Evolutionary conservation across 108 stramenopile genomes (phyloP).

Genomic region (Fragilaria crotonensis): DNA sequence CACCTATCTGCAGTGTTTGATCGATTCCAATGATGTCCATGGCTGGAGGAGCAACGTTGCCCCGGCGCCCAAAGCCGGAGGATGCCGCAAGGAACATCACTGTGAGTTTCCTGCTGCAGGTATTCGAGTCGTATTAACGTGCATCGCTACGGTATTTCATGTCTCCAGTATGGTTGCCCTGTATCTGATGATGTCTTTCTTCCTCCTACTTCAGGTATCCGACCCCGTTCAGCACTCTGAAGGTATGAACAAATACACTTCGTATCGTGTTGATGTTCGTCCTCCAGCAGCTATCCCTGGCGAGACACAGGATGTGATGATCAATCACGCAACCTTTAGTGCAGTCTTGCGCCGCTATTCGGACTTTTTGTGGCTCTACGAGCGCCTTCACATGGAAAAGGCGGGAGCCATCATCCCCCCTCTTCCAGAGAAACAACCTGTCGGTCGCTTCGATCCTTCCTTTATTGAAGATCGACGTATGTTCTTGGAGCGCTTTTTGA

Average conservation of each 20-base stretch:
- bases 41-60: slow-evolving; percentile 7
- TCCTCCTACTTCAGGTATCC: slow-evolving; percentile 43
- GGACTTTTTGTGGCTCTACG: slow-evolving; percentile 95
- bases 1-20: no score
- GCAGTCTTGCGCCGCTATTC: slow-evolving; percentile 90
- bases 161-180: not conserved
- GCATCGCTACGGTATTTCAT: not conserved
- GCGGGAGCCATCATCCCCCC: slow-evolving; percentile 95
- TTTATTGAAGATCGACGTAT: slow-evolving; percentile 84
- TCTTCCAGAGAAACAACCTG: slow-evolving; percentile 93
- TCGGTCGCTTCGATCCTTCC: slow-evolving; percentile 81
- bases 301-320: slow-evolving; percentile 26
- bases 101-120: slow-evolving; percentile 18
- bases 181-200: not conserved
- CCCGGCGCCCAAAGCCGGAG: slow-evolving; percentile 31
- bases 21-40: slow-evolving; percentile 7
- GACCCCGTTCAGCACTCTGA: slow-evolving; percentile 86
- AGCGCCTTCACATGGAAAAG: slow-evolving; percentile 75
- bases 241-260: slow-evolving; percentile 86
- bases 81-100: slow-evolving; percentile 63
- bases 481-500: slow-evolving; percentile 81
- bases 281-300: slow-evolving; percentile 36
- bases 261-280: slow-evolving; percentile 83
- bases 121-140: not conserved
- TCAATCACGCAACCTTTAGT: slow-evolving; percentile 40